Evolutionary conservation across 177 flowering plant species (phyloP).

Genomic region (Vitis hybrid): DNA sequence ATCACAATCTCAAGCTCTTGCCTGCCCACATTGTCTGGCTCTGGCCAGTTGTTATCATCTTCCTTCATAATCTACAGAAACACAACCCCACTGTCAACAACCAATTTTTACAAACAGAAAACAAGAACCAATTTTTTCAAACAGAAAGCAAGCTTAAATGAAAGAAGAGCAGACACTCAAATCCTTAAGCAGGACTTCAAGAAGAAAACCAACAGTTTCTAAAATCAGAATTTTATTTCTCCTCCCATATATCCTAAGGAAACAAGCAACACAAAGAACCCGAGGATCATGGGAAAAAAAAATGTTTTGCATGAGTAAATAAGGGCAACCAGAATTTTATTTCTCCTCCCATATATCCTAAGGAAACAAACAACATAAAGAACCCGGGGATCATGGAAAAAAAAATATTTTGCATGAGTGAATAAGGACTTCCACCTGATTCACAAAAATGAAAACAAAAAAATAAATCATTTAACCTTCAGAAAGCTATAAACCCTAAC

Average conservation of each 20-base stretch:
- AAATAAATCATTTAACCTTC: no score
- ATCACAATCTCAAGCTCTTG: conserved; percentile 98
- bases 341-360: not conserved
- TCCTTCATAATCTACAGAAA: conserved; percentile 83
- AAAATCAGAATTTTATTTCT: no score
- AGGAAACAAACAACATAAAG: not conserved
- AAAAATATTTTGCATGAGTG: no score
- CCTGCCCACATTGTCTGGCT: conserved; percentile 87
- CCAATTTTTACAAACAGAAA: not conserved
- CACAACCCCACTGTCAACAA: conserved; percentile 1
- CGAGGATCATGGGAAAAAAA: no score
- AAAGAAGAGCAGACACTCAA: no score
- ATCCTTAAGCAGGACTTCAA: no score
- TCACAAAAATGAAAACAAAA: no score
- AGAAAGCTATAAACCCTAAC: no score
- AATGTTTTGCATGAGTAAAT: no score
- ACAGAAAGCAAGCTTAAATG: not conserved
- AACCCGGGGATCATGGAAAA: not conserved
- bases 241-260: not conserved
- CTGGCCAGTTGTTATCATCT: conserved; percentile 96
- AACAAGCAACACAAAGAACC: not conserved
- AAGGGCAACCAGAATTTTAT: no score
- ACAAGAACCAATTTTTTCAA: not conserved
- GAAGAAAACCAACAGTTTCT: no score
- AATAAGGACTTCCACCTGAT: no score